Conservation (phyloP, 2,329 filamentous ascomycete genomes). For the Myotisia sp. region DNA sequence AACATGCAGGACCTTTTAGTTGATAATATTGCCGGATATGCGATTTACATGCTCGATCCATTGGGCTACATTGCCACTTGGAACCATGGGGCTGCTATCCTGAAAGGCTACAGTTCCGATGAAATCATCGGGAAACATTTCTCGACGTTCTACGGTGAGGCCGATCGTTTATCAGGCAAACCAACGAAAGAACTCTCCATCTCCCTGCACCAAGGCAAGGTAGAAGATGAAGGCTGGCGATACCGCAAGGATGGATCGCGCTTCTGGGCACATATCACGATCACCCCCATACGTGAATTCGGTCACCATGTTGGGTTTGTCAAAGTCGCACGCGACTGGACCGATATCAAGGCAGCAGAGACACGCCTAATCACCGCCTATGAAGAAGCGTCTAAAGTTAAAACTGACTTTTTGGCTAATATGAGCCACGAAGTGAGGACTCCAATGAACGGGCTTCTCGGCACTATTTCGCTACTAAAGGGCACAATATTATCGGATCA, state of each 20-base stretch:
- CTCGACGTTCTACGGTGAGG: constrained; percentile 41
- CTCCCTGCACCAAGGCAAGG: constrained; percentile 41
- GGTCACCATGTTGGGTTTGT: constrained; percentile 43
- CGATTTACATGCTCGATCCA: constrained; percentile 48
- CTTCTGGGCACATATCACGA: constrained; percentile 49
- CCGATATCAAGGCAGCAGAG: constrained; percentile 42
- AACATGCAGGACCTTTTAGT: constrained; percentile 42
- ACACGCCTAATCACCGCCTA: constrained; percentile 42
- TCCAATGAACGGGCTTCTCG: constrained; percentile 49
- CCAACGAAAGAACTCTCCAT: constrained; percentile 39
- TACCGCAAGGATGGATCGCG: constrained; percentile 43
- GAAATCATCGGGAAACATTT: constrained; percentile 47
- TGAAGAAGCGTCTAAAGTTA: constrained; percentile 49
- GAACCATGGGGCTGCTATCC: constrained; percentile 42
- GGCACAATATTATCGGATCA: constrained; percentile 40
- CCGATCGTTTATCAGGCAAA: constrained; percentile 37
- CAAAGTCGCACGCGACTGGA: constrained; percentile 46
- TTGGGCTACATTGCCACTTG: constrained; percentile 43
- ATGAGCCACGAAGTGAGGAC: constrained; percentile 53
- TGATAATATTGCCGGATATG: constrained; percentile 47
- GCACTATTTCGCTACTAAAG: constrained; percentile 43
- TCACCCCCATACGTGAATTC: constrained; percentile 42
- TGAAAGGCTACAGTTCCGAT: constrained; percentile 41
- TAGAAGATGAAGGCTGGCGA: constrained; percentile 48
- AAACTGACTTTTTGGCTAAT: constrained; percentile 48